Evolutionary conservation across 139 green algal genomes (phyloP), one percentile per base, ranked within the genome.

Genomic region (Picochlorum sp.): DNA sequence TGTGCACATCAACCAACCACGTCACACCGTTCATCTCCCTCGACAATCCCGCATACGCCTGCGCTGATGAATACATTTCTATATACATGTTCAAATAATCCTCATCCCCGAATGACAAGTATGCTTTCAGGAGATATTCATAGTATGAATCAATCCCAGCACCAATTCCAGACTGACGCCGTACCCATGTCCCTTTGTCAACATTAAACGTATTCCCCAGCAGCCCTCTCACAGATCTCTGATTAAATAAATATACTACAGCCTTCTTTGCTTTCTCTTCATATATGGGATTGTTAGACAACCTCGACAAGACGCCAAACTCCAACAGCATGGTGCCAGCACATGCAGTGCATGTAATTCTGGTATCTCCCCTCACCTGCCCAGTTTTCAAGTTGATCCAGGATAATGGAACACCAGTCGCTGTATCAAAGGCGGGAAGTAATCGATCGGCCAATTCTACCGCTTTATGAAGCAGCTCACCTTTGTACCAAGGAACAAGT

Each of bases 81-180:
- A 41, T 60, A 64, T 90, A 93, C 81, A 89, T 89, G 47, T 60
- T 13, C 21, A 93, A 68, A 62, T 86, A 86, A 37, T 63, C 57
- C 16, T 57, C n/a, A 8, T 92, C 72, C 15, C 88, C 88, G 81
- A 94, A 90, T 45, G 88, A 66, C 8, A 95, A 69, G 73, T 91
- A 92, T 16, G 80, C 80, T 82, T 95, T 95, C n/a, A 92, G 77
- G 45, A 96, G 74, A 74, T 96, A 96, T 68, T 96, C 89, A 59
- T 92, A 95, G 69, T 87, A 93, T 1, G 72, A 87, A 77, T 96
- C 89, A 4, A 76, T 75, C n/a, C 84, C 85, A 9, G 87, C 81
- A 6, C 88, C 89, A 14, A 96, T 84, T 34, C 79, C 85, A 31
- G 76, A 67, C 45, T 89, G 83, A 13, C 52, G 58, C 23, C 79